Conservation (phyloP, 2,329 filamentous ascomycete genomes). For the Periglandula ipomoeae region DNA sequence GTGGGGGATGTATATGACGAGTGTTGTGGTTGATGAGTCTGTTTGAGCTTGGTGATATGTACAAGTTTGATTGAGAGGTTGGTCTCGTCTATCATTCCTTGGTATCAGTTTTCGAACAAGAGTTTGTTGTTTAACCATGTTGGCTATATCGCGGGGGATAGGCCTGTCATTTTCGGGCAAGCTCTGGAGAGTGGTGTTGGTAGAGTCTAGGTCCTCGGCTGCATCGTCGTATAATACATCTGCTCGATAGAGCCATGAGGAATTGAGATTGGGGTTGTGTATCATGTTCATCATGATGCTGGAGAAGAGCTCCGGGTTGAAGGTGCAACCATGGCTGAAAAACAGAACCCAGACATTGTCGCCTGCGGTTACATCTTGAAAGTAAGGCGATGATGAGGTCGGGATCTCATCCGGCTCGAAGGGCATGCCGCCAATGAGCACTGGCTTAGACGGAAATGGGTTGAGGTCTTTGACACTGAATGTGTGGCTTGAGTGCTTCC, state of each 20-base stretch:
- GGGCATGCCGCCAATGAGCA: constrained; percentile 9
- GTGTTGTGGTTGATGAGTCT: constrained; percentile 17
- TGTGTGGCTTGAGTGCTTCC: too few species aligned
- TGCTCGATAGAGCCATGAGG: constrained; percentile 67
- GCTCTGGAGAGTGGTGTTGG: neutral
- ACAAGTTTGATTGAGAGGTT: constrained; percentile 72
- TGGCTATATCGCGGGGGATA: constrained; percentile 12
- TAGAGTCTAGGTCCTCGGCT: constrained; percentile 8
- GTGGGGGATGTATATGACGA: constrained; percentile 72
- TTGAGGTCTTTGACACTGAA: neutral
- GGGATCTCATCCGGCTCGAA: constrained; percentile 22
- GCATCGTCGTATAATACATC: constrained; percentile 50
- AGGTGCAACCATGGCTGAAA: constrained; percentile 49
- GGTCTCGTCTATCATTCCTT: constrained; percentile 68
- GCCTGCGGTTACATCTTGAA: constrained; percentile 16
- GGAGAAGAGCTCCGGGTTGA: constrained; percentile 53
- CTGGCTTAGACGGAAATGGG: neutral
- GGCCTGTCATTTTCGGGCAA: constrained; percentile 3
- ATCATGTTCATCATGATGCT: constrained; percentile 66
- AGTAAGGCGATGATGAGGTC: constrained; percentile 16
- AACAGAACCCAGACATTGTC: constrained; percentile 42
- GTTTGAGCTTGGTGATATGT: constrained; percentile 47
- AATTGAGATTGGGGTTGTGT: constrained; percentile 72
- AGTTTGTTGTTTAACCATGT: constrained; percentile 42
- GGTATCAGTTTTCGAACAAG: constrained; percentile 74